Evolutionary conservation across 2,329 filamentous ascomycete species (phyloP).

Genomic region (Pseudocercospora fuligena): DNA sequence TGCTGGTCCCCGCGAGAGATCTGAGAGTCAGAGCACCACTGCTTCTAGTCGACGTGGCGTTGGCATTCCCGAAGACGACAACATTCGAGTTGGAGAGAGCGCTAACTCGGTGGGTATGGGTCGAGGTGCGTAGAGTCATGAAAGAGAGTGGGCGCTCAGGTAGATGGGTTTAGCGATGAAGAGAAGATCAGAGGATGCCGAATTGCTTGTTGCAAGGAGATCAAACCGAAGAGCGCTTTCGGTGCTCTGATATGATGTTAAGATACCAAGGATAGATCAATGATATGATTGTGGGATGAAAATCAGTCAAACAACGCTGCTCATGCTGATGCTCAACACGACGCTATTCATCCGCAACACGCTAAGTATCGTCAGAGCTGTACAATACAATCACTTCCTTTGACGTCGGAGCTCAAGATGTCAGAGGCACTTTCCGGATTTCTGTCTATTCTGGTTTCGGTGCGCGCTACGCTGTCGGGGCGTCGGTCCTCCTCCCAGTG

Average conservation of each 20-base stretch:
- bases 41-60: conserved; percentile 38
- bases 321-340: no score
- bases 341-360: no score
- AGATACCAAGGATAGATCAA: background rate
- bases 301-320: no score
- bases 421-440: background rate
- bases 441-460: background rate
- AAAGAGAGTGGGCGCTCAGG: background rate
- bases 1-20: conserved; percentile 42
- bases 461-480: background rate
- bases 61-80: conserved; percentile 37
- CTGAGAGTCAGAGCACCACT: conserved; percentile 45
- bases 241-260: background rate
- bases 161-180: background rate
- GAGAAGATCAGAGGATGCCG: background rate
- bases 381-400: no score
- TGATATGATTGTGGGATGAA: background rate
- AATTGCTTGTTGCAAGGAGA: background rate
- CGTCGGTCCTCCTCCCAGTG: background rate
- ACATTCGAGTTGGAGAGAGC: conserved; percentile 43
- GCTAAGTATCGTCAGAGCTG: no score
- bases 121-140: background rate
- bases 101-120: conserved; percentile 34
- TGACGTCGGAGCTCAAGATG: background rate
- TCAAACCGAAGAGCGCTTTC: background rate